Evolutionary conservation across 495 filamentous ascomycete species (phyloP).

Genomic region (Xylaria curta): DNA sequence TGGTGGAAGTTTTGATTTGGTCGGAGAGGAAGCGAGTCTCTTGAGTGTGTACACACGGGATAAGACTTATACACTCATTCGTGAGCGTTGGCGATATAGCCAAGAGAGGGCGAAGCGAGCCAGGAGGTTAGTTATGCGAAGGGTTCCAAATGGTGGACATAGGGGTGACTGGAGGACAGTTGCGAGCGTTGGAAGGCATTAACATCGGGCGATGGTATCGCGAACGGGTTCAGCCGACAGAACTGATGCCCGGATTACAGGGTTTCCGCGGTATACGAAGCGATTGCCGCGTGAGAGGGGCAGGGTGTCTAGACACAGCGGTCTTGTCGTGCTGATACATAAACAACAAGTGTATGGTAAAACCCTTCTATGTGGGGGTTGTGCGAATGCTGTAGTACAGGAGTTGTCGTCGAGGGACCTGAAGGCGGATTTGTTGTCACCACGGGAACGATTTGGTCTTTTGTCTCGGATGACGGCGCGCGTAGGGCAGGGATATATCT

Average conservation of each 20-base stretch:
- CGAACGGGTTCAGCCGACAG: conserved; percentile 76
- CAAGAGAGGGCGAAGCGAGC: conserved; percentile 42
- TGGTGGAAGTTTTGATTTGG: conserved; percentile 29
- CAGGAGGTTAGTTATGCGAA: conserved; percentile 55
- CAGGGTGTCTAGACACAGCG: conserved; percentile 72
- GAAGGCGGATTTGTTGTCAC: conserved; percentile 24
- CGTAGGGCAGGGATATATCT: background rate
- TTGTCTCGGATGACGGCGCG: conserved; percentile 12
- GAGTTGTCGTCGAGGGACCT: conserved; percentile 27
- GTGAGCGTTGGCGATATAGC: conserved; percentile 31
- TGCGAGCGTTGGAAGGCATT: conserved; percentile 58
- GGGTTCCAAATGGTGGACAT: conserved; percentile 57
- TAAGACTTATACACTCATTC: conserved; percentile 41
- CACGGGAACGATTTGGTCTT: background rate
- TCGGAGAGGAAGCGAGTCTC: conserved; percentile 33
- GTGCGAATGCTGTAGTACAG: conserved; percentile 12
- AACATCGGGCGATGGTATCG: conserved; percentile 52
- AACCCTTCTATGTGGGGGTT: conserved; percentile 48
- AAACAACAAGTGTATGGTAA: conserved; percentile 57
- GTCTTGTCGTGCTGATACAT: conserved; percentile 64
- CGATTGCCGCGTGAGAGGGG: conserved; percentile 90
- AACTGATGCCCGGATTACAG: conserved; percentile 81
- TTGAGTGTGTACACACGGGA: conserved; percentile 27
- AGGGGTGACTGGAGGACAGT: conserved; percentile 51
- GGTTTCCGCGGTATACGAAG: conserved; percentile 91